Evolutionary conservation across 1,284 basidiomycete species (phyloP).

Genomic region (Ceraceosorus guamensis): DNA sequence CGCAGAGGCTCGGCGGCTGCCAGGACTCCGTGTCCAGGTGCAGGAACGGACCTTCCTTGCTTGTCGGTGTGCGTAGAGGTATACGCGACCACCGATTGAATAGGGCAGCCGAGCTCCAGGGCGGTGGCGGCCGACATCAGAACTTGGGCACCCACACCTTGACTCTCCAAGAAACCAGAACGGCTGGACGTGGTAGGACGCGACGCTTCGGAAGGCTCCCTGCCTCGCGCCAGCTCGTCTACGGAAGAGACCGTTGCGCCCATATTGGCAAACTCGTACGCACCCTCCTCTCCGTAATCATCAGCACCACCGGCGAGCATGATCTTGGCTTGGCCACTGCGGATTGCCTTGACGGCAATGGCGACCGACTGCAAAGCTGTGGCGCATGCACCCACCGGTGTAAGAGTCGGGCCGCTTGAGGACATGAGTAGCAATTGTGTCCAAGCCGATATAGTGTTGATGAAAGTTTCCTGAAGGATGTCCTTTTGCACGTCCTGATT

Average conservation of each 20-base stretch:
- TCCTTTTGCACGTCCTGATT: constrained; percentile 98
- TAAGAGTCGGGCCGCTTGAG: constrained; percentile 78
- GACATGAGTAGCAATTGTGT: constrained; percentile 68
- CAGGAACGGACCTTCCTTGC: constrained; percentile 82
- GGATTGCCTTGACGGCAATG: constrained; percentile 90
- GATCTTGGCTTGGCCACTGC: constrained; percentile 93
- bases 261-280: constrained; percentile 93
- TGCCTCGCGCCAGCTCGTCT: constrained; percentile 94
- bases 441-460: constrained; percentile 64
- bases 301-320: constrained; percentile 99
- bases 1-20: constrained; percentile 61
- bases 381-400: constrained; percentile 96
- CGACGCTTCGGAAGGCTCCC: constrained; percentile 95
- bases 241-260: constrained; percentile 96
- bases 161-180: constrained; percentile 67
- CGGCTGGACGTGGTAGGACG: constrained; percentile 92
- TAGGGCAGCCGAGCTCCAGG: constrained; percentile 82
- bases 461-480: constrained; percentile 83
- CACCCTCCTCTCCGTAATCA: constrained; percentile 93
- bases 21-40: constrained; percentile 43
- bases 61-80: constrained; percentile 91
- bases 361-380: constrained; percentile 95
- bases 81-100: constrained; percentile 87
- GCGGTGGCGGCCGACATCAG: constrained; percentile 95
- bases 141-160: constrained; percentile 92